These are phyloP conservation scores for Coemansia sp. DNA, from an alignment of 192 early-diverging fungal genomes.

Conservation along the genomic window DNA sequence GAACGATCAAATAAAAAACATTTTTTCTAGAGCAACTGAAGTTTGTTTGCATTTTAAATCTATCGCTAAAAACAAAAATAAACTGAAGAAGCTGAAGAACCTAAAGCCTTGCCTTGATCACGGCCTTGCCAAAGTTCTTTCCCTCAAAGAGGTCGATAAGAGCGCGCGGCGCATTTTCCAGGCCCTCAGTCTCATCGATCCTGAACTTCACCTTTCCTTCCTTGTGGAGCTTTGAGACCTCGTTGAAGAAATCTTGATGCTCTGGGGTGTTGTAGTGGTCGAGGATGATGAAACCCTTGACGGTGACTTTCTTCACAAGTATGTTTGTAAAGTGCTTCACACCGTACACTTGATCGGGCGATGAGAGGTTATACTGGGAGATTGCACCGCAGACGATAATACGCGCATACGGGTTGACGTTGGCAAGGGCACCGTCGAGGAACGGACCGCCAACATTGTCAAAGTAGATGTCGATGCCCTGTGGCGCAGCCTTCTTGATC, in stretches of 20 bases:
- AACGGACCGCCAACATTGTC: conserved; percentile 79
- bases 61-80: background rate
- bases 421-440: conserved; percentile 66
- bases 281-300: conserved; percentile 68
- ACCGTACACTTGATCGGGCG: conserved; percentile 47
- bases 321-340: conserved; percentile 61
- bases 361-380: conserved; percentile 61
- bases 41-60: background rate
- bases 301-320: conserved; percentile 57
- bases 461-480: conserved; percentile 86
- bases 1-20: too few species aligned
- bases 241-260: conserved; percentile 56
- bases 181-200: conserved; percentile 60
- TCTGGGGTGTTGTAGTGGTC: conserved; percentile 54
- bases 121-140: conserved; percentile 69
- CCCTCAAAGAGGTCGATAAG: conserved; percentile 62
- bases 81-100: background rate
- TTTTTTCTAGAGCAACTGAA: too few species aligned
- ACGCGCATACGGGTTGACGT: conserved; percentile 66
- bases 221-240: conserved; percentile 57
- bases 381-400: conserved; percentile 76
- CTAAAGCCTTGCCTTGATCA: conserved; percentile 47
- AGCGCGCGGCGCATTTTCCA: conserved; percentile 65
- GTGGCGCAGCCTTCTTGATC: conserved; percentile 63
- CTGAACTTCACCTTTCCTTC: conserved; percentile 63